Conservation (phyloP, 768 basidiomycete species). For the Russula earlei region DNA sequence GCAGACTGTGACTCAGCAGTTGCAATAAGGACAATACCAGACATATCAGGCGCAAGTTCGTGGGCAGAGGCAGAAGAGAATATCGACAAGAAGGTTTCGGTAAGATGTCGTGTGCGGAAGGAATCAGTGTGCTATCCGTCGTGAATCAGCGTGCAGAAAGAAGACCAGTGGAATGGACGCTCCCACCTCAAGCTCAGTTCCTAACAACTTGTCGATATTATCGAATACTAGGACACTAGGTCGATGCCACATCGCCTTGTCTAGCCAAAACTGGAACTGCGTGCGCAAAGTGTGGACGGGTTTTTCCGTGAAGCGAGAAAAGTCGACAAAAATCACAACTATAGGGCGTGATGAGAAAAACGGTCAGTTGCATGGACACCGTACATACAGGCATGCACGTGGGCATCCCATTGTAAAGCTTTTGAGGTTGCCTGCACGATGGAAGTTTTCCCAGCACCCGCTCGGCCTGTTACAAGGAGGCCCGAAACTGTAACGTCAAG, state of each 20-base stretch:
- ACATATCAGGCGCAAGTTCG: conserved; percentile 43
- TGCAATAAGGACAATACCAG: conserved; percentile 65
- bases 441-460: conserved; percentile 78
- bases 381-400: conserved; percentile 55
- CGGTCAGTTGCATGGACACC: background rate
- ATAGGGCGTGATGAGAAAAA: conserved; percentile 3
- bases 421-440: conserved; percentile 55
- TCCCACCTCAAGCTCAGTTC: conserved; percentile 72
- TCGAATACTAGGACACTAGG: conserved; percentile 84
- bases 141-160: background rate
- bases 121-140: conserved; percentile 68
- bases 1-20: conserved; percentile 59
- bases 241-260: conserved; percentile 63
- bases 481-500: conserved; percentile 43
- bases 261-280: conserved; percentile 67
- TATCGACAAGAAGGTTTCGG: conserved; percentile 63
- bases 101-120: conserved; percentile 68
- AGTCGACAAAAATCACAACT: conserved; percentile 78
- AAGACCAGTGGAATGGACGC: conserved; percentile 20
- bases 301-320: conserved; percentile 53
- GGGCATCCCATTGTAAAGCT: conserved; percentile 49
- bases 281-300: conserved; percentile 55
- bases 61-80: conserved; percentile 46
- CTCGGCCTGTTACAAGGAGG: conserved; percentile 65
- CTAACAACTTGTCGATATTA: conserved; percentile 73